These are phyloP conservation scores for Hamigera avellanea DNA, from an alignment of 495 filamentous ascomycete genomes.

Conservation along the genomic window DNA sequence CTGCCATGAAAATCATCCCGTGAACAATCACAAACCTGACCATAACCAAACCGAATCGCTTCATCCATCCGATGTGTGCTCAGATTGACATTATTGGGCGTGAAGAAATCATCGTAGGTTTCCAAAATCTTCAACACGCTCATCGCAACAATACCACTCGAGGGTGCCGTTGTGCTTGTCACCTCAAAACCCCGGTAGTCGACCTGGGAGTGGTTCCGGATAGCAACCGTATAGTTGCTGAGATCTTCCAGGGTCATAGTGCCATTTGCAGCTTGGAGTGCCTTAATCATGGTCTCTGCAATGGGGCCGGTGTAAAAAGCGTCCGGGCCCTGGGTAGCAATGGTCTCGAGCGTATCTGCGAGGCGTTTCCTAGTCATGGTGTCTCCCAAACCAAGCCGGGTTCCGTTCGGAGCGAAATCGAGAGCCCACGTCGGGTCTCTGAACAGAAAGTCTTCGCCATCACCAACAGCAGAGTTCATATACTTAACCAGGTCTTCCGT, in stretches of 20 bases:
- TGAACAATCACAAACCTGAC: slow-evolving; percentile 28
- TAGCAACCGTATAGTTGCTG: slow-evolving; percentile 50
- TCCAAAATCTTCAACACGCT: slow-evolving; percentile 68
- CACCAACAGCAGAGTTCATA: slow-evolving; percentile 38
- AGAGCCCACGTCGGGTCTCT: slow-evolving; percentile 67
- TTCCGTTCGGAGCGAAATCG: slow-evolving; percentile 81
- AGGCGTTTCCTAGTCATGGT: slow-evolving; percentile 68
- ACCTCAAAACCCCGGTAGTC: slow-evolving; percentile 61
- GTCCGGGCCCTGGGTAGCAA: slow-evolving; percentile 56
- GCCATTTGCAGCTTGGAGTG: slow-evolving; percentile 53
- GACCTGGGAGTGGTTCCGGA: slow-evolving; percentile 51
- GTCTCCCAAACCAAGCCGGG: slow-evolving; percentile 56
- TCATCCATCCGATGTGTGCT: slow-evolving; percentile 77
- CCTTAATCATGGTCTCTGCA: slow-evolving; percentile 61
- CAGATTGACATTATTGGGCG: slow-evolving; percentile 39
- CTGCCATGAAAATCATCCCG: background rate
- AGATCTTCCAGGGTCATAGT: slow-evolving; percentile 78
- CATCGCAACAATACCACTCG: slow-evolving; percentile 60
- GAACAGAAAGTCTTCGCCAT: slow-evolving; percentile 48
- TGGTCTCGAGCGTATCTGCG: slow-evolving; percentile 63
- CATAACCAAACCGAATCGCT: slow-evolving; percentile 81
- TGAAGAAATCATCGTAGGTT: slow-evolving; percentile 52
- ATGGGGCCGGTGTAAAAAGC: slow-evolving; percentile 66
- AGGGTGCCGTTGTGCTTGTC: slow-evolving; percentile 57
- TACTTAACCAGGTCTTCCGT: slow-evolving; percentile 58